Conservation (phyloP, 2,329 filamentous ascomycete species). For the Venturia asperata region DNA sequence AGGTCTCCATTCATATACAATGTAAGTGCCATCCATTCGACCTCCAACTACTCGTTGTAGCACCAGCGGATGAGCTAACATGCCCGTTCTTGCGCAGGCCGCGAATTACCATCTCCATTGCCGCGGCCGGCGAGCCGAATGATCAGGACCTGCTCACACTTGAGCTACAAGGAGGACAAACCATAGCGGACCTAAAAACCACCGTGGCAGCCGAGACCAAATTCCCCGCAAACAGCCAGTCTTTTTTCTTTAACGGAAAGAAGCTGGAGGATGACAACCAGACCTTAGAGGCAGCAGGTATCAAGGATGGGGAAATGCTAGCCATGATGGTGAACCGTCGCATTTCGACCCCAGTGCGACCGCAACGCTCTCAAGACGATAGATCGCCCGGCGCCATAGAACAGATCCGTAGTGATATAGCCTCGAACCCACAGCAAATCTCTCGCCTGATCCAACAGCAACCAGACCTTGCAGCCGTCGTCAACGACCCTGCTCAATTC, state of each 20-base stretch:
- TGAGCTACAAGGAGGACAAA: slow-evolving; percentile 76
- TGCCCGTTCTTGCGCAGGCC: slow-evolving; percentile 46
- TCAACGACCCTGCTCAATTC: slow-evolving; percentile 72
- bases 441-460: slow-evolving; percentile 63
- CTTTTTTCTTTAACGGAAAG: slow-evolving; percentile 84
- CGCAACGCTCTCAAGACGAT: slow-evolving; percentile 22
- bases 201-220: slow-evolving; percentile 78
- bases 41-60: background rate
- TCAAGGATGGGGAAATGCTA: slow-evolving; percentile 87
- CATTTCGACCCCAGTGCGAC: background rate
- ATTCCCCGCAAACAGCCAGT: slow-evolving; percentile 65
- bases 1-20: slow-evolving; percentile 5
- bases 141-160: slow-evolving; percentile 73
- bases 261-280: slow-evolving; percentile 63
- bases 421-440: slow-evolving; percentile 69
- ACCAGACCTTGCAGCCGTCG: slow-evolving; percentile 67
- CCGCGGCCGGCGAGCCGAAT: slow-evolving; percentile 58
- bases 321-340: slow-evolving; percentile 61
- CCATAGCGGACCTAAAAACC: slow-evolving; percentile 75
- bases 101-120: slow-evolving; percentile 78
- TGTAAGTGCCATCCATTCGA: slow-evolving; percentile 17
- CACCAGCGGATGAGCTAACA: slow-evolving; percentile 1
- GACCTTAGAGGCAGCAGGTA: slow-evolving; percentile 72
- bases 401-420: slow-evolving; percentile 70
- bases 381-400: slow-evolving; percentile 49